Evolutionary conservation across 495 filamentous ascomycete genomes (phyloP).

Genomic region (Trichoderma gamsii): DNA sequence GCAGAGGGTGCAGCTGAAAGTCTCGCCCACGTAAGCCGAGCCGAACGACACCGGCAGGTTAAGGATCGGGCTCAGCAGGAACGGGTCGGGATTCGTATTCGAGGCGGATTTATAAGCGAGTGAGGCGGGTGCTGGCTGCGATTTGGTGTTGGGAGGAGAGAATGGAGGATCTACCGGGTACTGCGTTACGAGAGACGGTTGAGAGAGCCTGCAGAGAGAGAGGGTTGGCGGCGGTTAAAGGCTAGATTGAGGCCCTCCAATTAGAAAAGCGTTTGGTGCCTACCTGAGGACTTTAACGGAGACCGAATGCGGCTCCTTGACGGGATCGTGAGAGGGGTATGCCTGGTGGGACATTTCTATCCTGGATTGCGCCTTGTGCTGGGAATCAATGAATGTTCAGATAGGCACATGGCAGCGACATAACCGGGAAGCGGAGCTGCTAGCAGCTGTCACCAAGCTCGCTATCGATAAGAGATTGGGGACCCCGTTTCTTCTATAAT

Average conservation of each 20-base stretch:
- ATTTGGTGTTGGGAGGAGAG: conserved; percentile 25
- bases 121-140: conserved; percentile 35
- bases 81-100: conserved; percentile 38
- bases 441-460: neutral
- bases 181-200: conserved; percentile 49
- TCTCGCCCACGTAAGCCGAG: conserved; percentile 91
- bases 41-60: conserved; percentile 92
- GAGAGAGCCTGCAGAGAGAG: conserved; percentile 30
- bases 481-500: neutral
- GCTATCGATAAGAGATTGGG: neutral
- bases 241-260: neutral
- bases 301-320: conserved; percentile 76
- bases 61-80: conserved; percentile 53
- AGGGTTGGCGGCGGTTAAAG: neutral
- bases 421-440: neutral
- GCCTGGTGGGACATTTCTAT: conserved; percentile 46
- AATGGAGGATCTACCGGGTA: conserved; percentile 36
- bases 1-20: conserved; percentile 88
- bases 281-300: conserved; percentile 78
- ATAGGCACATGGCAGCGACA: neutral
- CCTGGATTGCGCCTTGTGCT: conserved; percentile 10
- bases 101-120: conserved; percentile 33
- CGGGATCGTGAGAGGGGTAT: conserved; percentile 48
- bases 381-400: neutral
- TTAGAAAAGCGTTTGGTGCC: neutral